These are phyloP conservation scores for Mortierella sp. DNA, from an alignment of 371 early-diverging fungal species.

Conservation along the genomic window DNA sequence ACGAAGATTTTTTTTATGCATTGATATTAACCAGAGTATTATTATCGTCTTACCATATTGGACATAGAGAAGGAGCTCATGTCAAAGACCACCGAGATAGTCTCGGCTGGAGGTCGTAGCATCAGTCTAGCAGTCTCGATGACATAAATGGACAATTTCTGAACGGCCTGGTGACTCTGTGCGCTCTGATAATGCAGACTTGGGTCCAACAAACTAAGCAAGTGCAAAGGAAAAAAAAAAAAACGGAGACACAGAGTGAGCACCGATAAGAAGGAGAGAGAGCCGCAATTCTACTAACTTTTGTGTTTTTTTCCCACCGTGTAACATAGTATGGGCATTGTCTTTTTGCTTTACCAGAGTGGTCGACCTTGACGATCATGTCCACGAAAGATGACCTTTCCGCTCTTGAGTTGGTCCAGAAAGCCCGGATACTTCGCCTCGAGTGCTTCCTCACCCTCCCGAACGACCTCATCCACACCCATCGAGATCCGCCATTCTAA, in stretches of 20 bases:
- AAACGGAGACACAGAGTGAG: not conserved
- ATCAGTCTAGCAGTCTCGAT: slow-evolving; percentile 84
- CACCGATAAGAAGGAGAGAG: not conserved
- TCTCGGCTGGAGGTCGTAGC: slow-evolving; percentile 75
- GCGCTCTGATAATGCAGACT: slow-evolving; percentile 64
- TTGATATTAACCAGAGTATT: too few species aligned
- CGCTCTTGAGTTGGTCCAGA: slow-evolving; percentile 60
- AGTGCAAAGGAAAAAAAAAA: slow-evolving; percentile 11
- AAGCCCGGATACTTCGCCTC: slow-evolving; percentile 60
- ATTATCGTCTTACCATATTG: slow-evolving; percentile 79
- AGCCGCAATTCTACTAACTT: not conserved
- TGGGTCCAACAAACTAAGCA: slow-evolving; percentile 62
- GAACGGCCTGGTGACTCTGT: slow-evolving; percentile 62
- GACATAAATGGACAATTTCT: slow-evolving; percentile 74
- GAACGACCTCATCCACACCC: slow-evolving; percentile 65
- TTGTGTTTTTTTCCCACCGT: too few species aligned
- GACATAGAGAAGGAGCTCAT: slow-evolving; percentile 79
- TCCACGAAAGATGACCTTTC: slow-evolving; percentile 66
- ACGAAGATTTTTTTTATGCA: too few species aligned
- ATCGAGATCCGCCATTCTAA: slow-evolving; percentile 71
- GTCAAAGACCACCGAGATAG: slow-evolving; percentile 84
- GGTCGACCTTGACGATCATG: slow-evolving; percentile 66
- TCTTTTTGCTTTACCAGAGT: slow-evolving; percentile 69
- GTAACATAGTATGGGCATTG: too few species aligned
- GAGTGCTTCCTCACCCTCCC: slow-evolving; percentile 66